Evolutionary conservation across 139 green algal genomes (phyloP).

Genomic region (Tetradesmus obliquus): DNA sequence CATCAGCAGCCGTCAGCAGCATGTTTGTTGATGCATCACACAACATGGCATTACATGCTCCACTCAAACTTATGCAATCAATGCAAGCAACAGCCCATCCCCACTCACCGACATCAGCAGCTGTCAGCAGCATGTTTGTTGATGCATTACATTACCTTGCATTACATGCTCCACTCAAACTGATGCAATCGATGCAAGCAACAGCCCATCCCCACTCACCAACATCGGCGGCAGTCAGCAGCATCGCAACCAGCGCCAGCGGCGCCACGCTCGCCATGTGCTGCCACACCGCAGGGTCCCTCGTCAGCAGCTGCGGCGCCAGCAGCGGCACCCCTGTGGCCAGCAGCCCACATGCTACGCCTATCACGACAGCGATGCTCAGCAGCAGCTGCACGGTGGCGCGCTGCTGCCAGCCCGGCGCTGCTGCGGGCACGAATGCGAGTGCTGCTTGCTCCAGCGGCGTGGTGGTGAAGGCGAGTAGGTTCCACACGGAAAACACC

Average conservation of each 20-base stretch:
- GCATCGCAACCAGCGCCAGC: constrained; percentile 61
- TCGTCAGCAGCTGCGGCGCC: constrained; percentile 60
- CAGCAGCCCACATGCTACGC: constrained; percentile 43
- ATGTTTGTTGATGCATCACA: no score
- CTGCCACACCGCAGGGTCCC: constrained; percentile 65
- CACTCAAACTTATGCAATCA: no score
- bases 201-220: not conserved
- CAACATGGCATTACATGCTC: no score
- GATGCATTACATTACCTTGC: no score
- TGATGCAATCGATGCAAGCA: no score
- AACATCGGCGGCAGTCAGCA: constrained; percentile 74
- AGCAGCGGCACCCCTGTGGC: constrained; percentile 49
- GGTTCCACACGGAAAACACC: constrained; percentile 54
- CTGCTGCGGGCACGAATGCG: constrained; percentile 64
- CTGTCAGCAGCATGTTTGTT: constrained; percentile 62
- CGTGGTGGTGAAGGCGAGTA: constrained; percentile 67
- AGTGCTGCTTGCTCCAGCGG: constrained; percentile 78
- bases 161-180: no score
- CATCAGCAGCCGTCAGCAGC: constrained; percentile 52
- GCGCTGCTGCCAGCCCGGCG: constrained; percentile 26
- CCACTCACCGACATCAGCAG: constrained; percentile 64
- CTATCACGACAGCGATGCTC: constrained; percentile 43
- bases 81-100: no score
- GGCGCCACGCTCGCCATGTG: constrained; percentile 56
- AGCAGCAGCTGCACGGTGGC: constrained; percentile 53